Evolutionary conservation across 192 early-diverging fungal species (phyloP).

Genomic region (Gorgonomyces haynaldii): DNA sequence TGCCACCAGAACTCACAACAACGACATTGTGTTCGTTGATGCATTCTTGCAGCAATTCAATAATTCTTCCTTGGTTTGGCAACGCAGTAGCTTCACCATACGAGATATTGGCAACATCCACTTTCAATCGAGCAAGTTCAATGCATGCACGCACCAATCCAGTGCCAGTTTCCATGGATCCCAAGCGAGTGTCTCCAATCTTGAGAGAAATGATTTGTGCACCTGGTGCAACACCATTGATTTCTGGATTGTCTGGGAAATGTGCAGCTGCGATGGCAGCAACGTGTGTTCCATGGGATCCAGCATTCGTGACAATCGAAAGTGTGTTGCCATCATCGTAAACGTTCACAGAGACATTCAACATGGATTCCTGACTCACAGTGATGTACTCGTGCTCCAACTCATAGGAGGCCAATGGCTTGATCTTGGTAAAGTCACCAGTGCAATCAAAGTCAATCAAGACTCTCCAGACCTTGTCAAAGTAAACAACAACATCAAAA

Average conservation of each 20-base stretch:
- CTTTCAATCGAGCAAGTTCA: constrained; percentile 35
- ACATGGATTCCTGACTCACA: constrained; percentile 64
- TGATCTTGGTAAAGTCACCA: constrained; percentile 55
- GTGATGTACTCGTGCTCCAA: constrained; percentile 58
- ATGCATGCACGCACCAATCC: constrained; percentile 71
- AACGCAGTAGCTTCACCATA: constrained; percentile 66
- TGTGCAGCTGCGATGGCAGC: constrained; percentile 85
- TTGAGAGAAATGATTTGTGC: constrained; percentile 88
- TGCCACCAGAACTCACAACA: constrained; percentile 83
- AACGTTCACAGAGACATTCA: constrained; percentile 88
- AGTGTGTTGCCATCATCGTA: constrained; percentile 45
- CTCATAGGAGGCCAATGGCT: constrained; percentile 59
- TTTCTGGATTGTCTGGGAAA: constrained; percentile 68
- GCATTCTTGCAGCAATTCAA: constrained; percentile 69
- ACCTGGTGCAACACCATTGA: constrained; percentile 91
- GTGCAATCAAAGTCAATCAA: constrained; percentile 63
- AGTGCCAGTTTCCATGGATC: constrained; percentile 72
- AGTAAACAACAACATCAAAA: constrained; percentile 70
- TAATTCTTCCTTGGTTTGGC: constrained; percentile 68
- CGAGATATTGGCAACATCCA: constrained; percentile 36
- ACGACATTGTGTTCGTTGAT: constrained; percentile 72
- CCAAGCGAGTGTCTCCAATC: constrained; percentile 73
- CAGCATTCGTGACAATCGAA: constrained; percentile 22
- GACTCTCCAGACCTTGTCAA: constrained; percentile 78
- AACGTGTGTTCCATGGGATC: constrained; percentile 90